Conservation (phyloP, 106 monocot genomes). For the Cymbidium sinense region DNA sequence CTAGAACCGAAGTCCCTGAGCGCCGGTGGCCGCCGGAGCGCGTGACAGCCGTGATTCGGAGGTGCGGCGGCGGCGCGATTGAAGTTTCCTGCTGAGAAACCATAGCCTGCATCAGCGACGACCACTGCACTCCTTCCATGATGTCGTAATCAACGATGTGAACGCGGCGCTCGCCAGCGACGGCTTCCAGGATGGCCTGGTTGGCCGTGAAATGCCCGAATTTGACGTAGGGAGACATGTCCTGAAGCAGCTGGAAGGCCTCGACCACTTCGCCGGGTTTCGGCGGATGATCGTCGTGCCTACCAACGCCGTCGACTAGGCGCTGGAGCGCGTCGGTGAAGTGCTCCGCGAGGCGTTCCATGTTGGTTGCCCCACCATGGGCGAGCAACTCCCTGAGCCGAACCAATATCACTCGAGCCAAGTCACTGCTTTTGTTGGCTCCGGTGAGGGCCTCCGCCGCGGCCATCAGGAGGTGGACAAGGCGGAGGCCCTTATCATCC, state of each 20-base stretch:
- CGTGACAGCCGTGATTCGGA: slow-evolving; percentile 46
- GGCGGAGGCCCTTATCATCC: slow-evolving; percentile 29
- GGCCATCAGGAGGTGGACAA: slow-evolving; percentile 51
- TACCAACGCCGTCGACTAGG: slow-evolving; percentile 22
- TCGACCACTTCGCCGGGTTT: slow-evolving; percentile 26
- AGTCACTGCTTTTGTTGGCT: slow-evolving; percentile 24
- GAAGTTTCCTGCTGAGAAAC: slow-evolving; percentile 20
- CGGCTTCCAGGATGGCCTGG: slow-evolving; percentile 58
- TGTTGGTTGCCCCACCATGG: slow-evolving; percentile 17
- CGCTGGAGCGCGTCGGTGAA: slow-evolving; percentile 56
- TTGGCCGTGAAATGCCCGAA: slow-evolving; percentile 70
- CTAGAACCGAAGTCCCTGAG: slow-evolving; percentile 18
- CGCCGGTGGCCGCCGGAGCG: slow-evolving; percentile 9
- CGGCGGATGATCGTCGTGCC: slow-evolving; percentile 1
- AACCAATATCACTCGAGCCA: slow-evolving; percentile 65
- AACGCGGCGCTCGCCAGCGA: slow-evolving; percentile 26
- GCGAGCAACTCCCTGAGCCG: slow-evolving; percentile 58
- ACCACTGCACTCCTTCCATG: slow-evolving; percentile 58
- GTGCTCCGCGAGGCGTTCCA: slow-evolving; percentile 52
- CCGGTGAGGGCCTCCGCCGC: slow-evolving; percentile 50
- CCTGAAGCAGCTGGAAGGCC: slow-evolving; percentile 60
- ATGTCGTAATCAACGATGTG: slow-evolving; percentile 63
- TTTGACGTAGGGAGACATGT: slow-evolving; percentile 66
- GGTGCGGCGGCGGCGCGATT: slow-evolving; percentile 30
- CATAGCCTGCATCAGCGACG: slow-evolving; percentile 57